These are phyloP conservation scores for Isatis lusitanica DNA, from an alignment of 441 rosid species.

Conservation along the genomic window DNA sequence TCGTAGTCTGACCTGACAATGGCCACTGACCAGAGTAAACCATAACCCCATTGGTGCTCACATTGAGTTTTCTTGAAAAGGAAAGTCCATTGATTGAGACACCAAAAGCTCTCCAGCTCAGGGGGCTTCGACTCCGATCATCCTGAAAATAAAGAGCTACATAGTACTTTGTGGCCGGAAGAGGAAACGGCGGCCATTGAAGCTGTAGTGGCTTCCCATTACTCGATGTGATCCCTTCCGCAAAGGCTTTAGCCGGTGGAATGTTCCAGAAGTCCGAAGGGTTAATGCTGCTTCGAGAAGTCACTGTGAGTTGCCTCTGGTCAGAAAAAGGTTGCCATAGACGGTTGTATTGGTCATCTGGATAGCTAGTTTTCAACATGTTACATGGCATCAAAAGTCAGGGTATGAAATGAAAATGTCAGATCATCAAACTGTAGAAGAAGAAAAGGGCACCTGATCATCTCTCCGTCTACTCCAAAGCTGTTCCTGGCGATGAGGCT, in stretches of 20 bases:
- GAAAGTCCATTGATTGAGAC: conserved; percentile 61
- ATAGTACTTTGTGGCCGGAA: conserved; percentile 66
- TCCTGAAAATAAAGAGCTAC: conserved; percentile 88
- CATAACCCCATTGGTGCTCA: conserved; percentile 60
- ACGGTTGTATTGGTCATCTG: conserved; percentile 76
- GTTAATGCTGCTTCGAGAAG: conserved; percentile 43
- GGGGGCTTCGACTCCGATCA: conserved; percentile 48
- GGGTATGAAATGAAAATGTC: background rate
- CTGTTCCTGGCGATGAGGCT: conserved; percentile 54
- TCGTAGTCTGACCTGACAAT: conserved; percentile 63
- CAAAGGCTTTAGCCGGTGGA: conserved; percentile 64
- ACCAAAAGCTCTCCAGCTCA: conserved; percentile 76
- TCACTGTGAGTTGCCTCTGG: conserved; percentile 35
- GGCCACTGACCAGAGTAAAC: conserved; percentile 74
- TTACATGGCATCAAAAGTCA: conserved; percentile 26
- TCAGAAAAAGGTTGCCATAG: conserved; percentile 77
- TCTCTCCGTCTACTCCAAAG: conserved; percentile 52
- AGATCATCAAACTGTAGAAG: conserved; percentile 1
- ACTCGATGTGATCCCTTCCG: conserved; percentile 54
- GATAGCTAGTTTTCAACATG: conserved; percentile 60
- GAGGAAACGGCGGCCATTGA: conserved; percentile 62
- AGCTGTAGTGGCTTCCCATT: conserved; percentile 54
- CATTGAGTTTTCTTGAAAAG: conserved; percentile 60
- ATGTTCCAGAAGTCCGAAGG: conserved; percentile 72
- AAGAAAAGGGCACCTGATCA: conserved; percentile 48